Evolutionary conservation across 2,329 filamentous ascomycete species (phyloP), one percentile per base, ranked within the genome.

Genomic region (Tricladium varicosporioides): DNA sequence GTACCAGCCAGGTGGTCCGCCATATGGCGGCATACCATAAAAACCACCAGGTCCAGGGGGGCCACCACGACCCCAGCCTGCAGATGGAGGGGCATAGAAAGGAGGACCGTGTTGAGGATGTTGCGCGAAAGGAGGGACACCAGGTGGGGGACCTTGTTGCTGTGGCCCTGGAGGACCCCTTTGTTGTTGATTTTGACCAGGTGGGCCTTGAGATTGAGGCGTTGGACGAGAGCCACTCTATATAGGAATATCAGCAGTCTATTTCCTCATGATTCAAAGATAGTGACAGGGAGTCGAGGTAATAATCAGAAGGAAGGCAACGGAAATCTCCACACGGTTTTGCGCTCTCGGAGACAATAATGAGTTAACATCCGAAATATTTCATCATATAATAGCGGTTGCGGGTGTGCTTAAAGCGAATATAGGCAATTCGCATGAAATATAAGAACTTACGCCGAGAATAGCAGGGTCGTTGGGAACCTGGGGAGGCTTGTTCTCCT

Each of bases 221-320:
- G 62, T 54, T 44, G 69, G 68, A 54, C 69, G 68, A 54, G 76
- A 73, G 45, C 74, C 74, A 56, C 75, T 77, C 65, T 81, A 78
- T 66, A 77, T 61, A 62, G 61, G 60, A 60, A 43, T 60, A 36
- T 66, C 52, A 66, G 65, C 61, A 57, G 56, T 32, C 52, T 31
- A 43, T 11, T 48, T 15, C 46, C 62, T 51, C 18, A 27, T 54
- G 15, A 44, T 32, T 14, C 36, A 32, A 48, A 47, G 42, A 53
- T 45, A 27, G 10, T 45, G 52, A 19, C 31, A 45, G 49, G 50
- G 45, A 36, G 40, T 54, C 14, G 19, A 51, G 53, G 42, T 56
- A 51, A 53, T 62, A 70, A 86, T 96, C 92, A 97, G 92, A 96
- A 97, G 92, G 92, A 97, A 97, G 92, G 92, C 92, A 97, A 96